phyloP scores from a whole-genome alignment of 2,329 filamentous ascomycete species.

The Seiridium unicorne region DNA sequence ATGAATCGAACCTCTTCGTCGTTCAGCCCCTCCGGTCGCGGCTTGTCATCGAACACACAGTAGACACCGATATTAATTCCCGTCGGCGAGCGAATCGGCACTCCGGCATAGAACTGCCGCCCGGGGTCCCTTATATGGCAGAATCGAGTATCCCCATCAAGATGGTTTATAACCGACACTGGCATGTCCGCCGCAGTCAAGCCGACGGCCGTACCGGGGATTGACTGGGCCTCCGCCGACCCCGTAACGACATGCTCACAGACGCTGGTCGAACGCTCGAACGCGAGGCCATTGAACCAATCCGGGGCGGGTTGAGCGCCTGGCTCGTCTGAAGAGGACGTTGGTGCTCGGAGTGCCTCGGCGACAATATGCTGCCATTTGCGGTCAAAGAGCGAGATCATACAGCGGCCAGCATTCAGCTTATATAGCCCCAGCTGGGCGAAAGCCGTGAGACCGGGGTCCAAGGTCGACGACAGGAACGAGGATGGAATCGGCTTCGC shows the following conservation, averaged over 20 bases:
- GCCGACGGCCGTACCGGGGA: conserved; percentile 19
- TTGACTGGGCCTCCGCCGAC: background rate
- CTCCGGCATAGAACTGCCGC: conserved; percentile 17
- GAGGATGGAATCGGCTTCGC: background rate
- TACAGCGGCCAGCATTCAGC: conserved; percentile 36
- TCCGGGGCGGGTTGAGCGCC: conserved; percentile 11
- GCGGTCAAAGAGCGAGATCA: conserved; percentile 51
- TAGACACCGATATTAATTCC: conserved; percentile 18
- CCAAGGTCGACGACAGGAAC: conserved; percentile 13
- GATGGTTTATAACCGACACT: conserved; percentile 31
- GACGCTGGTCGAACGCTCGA: conserved; percentile 26
- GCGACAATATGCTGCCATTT: conserved; percentile 48
- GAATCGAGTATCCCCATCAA: conserved; percentile 29
- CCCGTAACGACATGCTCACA: conserved; percentile 27
- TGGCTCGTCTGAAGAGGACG: background rate
- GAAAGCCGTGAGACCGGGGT: conserved; percentile 44
- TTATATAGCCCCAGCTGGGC: conserved; percentile 47
- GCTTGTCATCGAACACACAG: conserved; percentile 10
- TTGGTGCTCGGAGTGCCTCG: conserved; percentile 44
- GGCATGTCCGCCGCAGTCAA: background rate
- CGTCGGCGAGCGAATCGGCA: conserved; percentile 12
- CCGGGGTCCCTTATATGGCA: conserved; percentile 12
- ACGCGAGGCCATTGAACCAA: conserved; percentile 26
- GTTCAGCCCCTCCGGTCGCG: conserved; percentile 3
- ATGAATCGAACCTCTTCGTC: conserved; percentile 10